A percentile compares a stretch with the other conserved stretches of the same genome.
Conservation (phyloP, 2,329 filamentous ascomycete genomes). For the Calonectria pseudoreteaudii region DNA sequence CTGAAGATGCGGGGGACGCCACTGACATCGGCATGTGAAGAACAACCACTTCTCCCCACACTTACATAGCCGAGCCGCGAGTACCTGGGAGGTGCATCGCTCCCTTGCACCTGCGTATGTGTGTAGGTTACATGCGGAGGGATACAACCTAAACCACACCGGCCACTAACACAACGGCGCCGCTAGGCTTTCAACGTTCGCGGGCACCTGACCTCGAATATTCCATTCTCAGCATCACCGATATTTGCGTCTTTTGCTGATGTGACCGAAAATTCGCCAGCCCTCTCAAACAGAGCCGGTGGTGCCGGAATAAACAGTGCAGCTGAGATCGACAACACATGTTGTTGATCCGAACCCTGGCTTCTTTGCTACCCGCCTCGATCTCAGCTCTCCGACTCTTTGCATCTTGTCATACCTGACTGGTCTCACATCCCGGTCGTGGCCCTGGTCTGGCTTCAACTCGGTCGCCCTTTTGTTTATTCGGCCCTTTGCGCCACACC, state of each 20-base stretch:
- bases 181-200: background rate
- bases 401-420: background rate
- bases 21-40: constrained; percentile 21
- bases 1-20: constrained; percentile 6
- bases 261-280: background rate
- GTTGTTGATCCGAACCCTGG: background rate
- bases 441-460: constrained; percentile 11
- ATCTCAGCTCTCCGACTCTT: background rate
- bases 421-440: background rate
- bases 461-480: constrained; percentile 38
- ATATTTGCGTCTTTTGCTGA: background rate
- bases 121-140: background rate
- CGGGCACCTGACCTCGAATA: background rate
- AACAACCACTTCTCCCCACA: background rate
- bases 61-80: background rate
- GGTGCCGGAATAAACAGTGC: background rate
- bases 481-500: constrained; percentile 44
- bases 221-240: background rate
- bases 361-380: background rate
- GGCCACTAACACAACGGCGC: background rate
- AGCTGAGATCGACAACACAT: background rate
- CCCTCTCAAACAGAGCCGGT: background rate
- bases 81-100: background rate
- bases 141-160: background rate
- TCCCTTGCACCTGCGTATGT: constrained; percentile 1